These are phyloP conservation scores for Davidsoniella australis DNA, from an alignment of 2,329 filamentous ascomycete genomes.

Conservation along the genomic window DNA sequence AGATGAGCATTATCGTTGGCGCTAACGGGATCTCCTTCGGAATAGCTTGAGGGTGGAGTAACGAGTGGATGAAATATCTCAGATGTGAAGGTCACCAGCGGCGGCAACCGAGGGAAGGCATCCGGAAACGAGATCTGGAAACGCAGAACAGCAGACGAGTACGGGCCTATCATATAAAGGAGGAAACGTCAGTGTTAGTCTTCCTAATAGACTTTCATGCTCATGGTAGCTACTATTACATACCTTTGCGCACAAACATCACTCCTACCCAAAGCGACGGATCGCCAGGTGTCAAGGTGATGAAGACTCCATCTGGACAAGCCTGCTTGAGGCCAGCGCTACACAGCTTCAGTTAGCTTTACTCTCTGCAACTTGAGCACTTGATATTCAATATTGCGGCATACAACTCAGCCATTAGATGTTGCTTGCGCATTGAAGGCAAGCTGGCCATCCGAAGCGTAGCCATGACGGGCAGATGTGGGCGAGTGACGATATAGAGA, in stretches of 20 bases:
- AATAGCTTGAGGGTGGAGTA: conserved; percentile 83
- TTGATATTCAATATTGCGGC: background rate
- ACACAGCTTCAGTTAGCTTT: conserved; percentile 12
- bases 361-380: background rate
- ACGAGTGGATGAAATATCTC: conserved; percentile 93
- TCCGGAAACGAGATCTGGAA: conserved; percentile 81
- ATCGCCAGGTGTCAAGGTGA: conserved; percentile 68
- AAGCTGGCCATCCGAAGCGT: conserved; percentile 28
- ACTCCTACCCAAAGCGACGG: conserved; percentile 77
- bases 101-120: conserved; percentile 61
- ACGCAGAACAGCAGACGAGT: conserved; percentile 69
- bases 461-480: conserved; percentile 22
- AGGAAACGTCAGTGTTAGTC: background rate
- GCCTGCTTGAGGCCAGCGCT: conserved; percentile 68
- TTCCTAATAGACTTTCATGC: background rate
- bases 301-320: conserved; percentile 73
- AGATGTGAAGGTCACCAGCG: conserved; percentile 72
- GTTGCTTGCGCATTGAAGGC: conserved; percentile 50
- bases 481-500: background rate
- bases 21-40: conserved; percentile 55
- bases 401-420: conserved; percentile 69
- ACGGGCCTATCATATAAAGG: conserved; percentile 47
- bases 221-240: conserved; percentile 8
- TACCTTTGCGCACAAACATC: conserved; percentile 79
- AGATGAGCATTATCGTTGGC: conserved; percentile 69